A percentile compares a stretch with the other conserved stretches of the same genome.
Conservation (phyloP, 192 early-diverging fungal species). For the Coemansia sp. region DNA sequence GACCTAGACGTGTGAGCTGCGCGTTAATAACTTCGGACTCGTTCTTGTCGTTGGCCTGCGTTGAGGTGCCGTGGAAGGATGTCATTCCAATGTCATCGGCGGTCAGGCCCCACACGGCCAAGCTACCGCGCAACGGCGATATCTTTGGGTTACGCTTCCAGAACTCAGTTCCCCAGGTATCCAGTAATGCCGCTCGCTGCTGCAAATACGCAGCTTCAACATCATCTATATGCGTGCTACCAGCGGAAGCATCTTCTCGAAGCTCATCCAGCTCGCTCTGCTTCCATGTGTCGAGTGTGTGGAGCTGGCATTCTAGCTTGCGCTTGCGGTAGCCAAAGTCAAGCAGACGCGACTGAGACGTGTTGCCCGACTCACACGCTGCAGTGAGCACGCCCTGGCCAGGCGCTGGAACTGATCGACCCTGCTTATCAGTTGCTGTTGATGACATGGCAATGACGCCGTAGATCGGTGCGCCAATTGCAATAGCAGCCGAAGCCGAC, state of each 20-base stretch:
- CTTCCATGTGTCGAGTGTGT: constrained; percentile 9
- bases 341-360: constrained; percentile 59
- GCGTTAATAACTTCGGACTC: too few species aligned
- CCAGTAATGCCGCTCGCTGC: constrained; percentile 30
- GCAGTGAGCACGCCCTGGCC: constrained; percentile 88
- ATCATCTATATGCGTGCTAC: background rate
- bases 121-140: background rate
- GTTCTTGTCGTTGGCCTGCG: too few species aligned
- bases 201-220: background rate
- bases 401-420: constrained; percentile 88
- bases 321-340: constrained; percentile 82
- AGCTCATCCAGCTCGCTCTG: constrained; percentile 7
- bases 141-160: too few species aligned
- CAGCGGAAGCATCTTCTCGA: background rate
- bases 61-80: too few species aligned
- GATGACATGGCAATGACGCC: constrained; percentile 82
- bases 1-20: too few species aligned
- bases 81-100: too few species aligned
- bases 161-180: too few species aligned
- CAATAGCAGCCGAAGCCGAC: constrained; percentile 78
- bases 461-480: constrained; percentile 88
- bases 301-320: constrained; percentile 57
- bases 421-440: constrained; percentile 94
- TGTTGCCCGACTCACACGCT: constrained; percentile 66
- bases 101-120: too few species aligned